Evolutionary conservation across 2,329 filamentous ascomycete species (phyloP), one percentile per base, ranked within the genome.

Genomic region (Pezizomycotina sp.): DNA sequence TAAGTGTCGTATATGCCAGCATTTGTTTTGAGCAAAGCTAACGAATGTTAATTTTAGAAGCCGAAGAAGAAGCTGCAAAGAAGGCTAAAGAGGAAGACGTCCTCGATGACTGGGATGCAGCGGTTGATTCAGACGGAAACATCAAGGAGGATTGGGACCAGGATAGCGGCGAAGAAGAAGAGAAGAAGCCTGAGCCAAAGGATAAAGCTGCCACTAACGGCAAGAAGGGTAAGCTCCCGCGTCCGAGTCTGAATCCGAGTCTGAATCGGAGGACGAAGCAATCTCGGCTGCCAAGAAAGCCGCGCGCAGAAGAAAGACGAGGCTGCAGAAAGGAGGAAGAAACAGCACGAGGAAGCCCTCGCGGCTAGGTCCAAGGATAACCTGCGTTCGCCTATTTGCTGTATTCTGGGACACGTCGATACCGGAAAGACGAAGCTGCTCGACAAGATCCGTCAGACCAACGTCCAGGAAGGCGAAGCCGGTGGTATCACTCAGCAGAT

Each of bases 401-500:
- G 86, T 77, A 98, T 98, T 69, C 73, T 98, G 47, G 89, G 89
- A 53, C 89, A 98, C 71, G 89, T 98, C 71, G 89, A 98, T 74
- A 98, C 91, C 28, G 89, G 89, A 58, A 98, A 98, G 66, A 98
- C 89, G n/a, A 98, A 95, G 64, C 66, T 98, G 46, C 69, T 98
- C 40, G 89, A 98, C 66, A 98, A 98, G 65, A 81, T 98, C 55
- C 79, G 89, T 54, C 83, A 93, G 60, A 95, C 89, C 39, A 95
- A 98, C 56, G 89, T 98, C 22, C 91, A 98, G 56, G 89, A 95
- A 62, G 89, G 89, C 53, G 89, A 98, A 70, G 91, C 89, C 25
- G 91, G 89, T 67, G 89, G 89, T 74, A 98, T 98, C 55, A 98
- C 89, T 5, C 89, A 98, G 62, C 89, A 98, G 61, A 98, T 98